A percentile compares a stretch with the other conserved stretches of the same genome.
phyloP scores from a whole-genome alignment of 805 yeast species.

The Grigorovia humatica region DNA sequence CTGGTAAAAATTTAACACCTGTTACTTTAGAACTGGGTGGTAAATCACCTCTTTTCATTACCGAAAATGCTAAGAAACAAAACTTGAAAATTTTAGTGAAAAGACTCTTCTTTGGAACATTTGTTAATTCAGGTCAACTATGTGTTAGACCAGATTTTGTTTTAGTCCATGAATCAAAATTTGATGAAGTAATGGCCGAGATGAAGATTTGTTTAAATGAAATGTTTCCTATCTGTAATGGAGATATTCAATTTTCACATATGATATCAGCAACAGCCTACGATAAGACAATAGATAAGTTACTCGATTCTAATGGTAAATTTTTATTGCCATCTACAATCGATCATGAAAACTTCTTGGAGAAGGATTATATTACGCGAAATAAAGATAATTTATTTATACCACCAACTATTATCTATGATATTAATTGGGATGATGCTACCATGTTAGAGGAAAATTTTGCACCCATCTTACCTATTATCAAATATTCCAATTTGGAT shows the following conservation, averaged over 20 bases:
- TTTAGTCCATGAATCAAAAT: conserved; percentile 49
- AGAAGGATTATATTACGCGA: neutral
- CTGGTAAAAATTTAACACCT: conserved; percentile 81
- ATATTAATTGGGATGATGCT: conserved; percentile 55
- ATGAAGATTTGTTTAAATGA: conserved; percentile 32
- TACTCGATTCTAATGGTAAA: conserved; percentile 43
- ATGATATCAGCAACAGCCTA: conserved; percentile 47
- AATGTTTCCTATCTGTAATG: conserved; percentile 35
- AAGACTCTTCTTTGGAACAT: conserved; percentile 70
- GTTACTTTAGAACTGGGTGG: conserved; percentile 82
- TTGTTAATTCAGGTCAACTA: conserved; percentile 78
- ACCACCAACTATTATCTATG: conserved; percentile 63
- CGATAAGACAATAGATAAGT: conserved; percentile 34
- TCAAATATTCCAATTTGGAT: conserved; percentile 40
- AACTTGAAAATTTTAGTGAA: conserved; percentile 36
- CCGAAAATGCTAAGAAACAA: conserved; percentile 37
- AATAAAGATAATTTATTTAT: conserved; percentile 36
- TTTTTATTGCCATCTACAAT: conserved; percentile 16
- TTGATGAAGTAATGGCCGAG: conserved; percentile 39
- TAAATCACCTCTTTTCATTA: conserved; percentile 73
- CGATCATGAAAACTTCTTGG: neutral
- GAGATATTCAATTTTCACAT: conserved; percentile 44
- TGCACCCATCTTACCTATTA: conserved; percentile 76
- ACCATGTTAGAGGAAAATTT: conserved; percentile 70
- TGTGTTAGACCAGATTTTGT: conserved; percentile 86